Evolutionary conservation across 2,329 filamentous ascomycete genomes (phyloP).

Genomic region (Dactylellina sp.): DNA sequence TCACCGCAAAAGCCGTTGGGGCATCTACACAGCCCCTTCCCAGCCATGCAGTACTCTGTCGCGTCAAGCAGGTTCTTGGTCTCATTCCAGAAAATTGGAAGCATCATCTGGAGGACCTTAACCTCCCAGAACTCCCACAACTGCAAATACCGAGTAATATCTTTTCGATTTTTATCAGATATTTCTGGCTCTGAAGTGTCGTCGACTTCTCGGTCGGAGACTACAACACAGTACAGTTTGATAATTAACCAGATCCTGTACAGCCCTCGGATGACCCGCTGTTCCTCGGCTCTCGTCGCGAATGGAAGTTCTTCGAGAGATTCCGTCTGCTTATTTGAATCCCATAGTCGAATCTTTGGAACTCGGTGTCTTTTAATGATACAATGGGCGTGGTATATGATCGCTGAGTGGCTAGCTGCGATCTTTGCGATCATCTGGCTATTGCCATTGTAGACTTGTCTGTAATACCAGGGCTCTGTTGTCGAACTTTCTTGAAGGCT

Average conservation of each 20-base stretch:
- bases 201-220: not conserved
- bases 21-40: not conserved
- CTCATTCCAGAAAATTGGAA: conserved; percentile 33
- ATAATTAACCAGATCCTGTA: conserved; percentile 32
- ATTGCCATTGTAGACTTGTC: not conserved
- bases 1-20: not conserved
- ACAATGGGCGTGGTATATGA: conserved; percentile 3
- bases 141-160: conserved; percentile 20
- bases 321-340: not conserved
- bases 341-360: not conserved
- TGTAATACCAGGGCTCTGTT: conserved; percentile 23
- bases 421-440: not conserved
- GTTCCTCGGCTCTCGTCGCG: conserved; percentile 13
- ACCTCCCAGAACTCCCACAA: conserved; percentile 33
- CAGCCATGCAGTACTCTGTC: not conserved
- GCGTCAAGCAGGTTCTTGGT: conserved; percentile 8
- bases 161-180: conserved; percentile 1
- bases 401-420: conserved; percentile 4
- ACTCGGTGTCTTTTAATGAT: conserved; percentile 9
- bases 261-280: conserved; percentile 5
- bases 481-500: not conserved
- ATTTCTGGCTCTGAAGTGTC: not conserved
- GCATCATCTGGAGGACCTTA: conserved; percentile 24
- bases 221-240: conserved; percentile 7
- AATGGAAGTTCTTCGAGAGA: not conserved